Conservation (phyloP, 2,329 filamentous ascomycete species). For the Diplocarpon mali region DNA sequence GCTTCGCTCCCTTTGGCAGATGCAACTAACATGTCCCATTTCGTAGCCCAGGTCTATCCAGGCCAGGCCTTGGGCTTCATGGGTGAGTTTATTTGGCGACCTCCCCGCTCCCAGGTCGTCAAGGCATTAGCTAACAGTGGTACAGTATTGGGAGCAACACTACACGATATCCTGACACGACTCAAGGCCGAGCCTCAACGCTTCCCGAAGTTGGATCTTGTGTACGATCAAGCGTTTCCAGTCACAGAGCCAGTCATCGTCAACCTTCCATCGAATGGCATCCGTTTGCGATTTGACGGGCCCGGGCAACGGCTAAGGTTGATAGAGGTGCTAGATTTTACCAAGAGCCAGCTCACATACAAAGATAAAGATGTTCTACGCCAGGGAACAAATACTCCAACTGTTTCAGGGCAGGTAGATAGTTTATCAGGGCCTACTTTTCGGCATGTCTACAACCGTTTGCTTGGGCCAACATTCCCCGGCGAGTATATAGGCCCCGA, state of each 20-base stretch:
- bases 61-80: slow-evolving; percentile 43
- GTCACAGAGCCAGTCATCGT: slow-evolving; percentile 66
- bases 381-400: slow-evolving; percentile 32
- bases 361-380: slow-evolving; percentile 72
- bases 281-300: slow-evolving; percentile 87
- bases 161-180: slow-evolving; percentile 79
- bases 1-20: slow-evolving; percentile 9
- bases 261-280: slow-evolving; percentile 69
- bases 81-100: slow-evolving; percentile 32
- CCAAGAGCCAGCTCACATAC: slow-evolving; percentile 73
- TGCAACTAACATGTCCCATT: slow-evolving; percentile 32
- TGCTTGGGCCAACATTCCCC: slow-evolving; percentile 89
- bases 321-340: slow-evolving; percentile 85
- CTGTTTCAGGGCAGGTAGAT: slow-evolving; percentile 22
- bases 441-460: slow-evolving; percentile 78
- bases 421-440: slow-evolving; percentile 58
- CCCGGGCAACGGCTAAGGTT: slow-evolving; percentile 83
- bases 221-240: slow-evolving; percentile 66
- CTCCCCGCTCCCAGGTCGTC: background rate
- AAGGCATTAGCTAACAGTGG: slow-evolving; percentile 7
- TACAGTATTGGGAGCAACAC: slow-evolving; percentile 74
- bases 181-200: slow-evolving; percentile 77
- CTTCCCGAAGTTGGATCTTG: slow-evolving; percentile 74
- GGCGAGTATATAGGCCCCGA: slow-evolving; percentile 75
- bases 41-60: slow-evolving; percentile 53